Base-by-base conservation (phyloP, 1,139 yeast species). In the Kodamaea anthophila region DNA sequence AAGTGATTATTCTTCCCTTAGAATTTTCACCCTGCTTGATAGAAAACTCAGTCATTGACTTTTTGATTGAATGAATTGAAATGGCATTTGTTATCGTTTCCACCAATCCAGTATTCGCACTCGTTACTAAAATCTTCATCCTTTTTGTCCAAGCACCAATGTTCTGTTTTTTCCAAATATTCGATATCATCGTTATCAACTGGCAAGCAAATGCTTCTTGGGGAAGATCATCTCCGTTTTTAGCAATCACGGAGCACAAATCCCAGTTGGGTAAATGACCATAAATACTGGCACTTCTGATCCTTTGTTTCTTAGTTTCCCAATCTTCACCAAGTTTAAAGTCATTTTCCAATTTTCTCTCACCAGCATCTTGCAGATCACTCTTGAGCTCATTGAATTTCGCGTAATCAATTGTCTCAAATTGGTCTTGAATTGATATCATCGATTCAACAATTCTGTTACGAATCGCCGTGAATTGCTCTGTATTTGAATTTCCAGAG, bases 181-280 rank as follows among this genome's bases (percentile, higher is more conserved):
- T 76, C 0, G 94, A 80, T 55, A 88, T 84, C 25, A 94, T 79
- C 33, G 83, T 78, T 28, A 91, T 88, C 21, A 91, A 55, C 50
- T 91, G 98, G 42, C 96, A 87, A 0, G 98, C 98, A 64, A 91
- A 87, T 0, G 98, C 96, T 51, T 91, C 98, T 51, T 91, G 98
- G 13, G 96, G 84, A 31, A 91, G 56, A 53, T 91, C 98, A 46
- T 84, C 91, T 18, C 98, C 98, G 29, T 95, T 88, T 49, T 91
- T 91, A 6, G 91, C 96, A 49, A 91, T 91, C 3, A 88, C 96
- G 0, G 96, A 87, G 43, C 91, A 86, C 22, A 91, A 55, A 37
- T 91, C 97, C 98, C 98, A 91, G 51, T 86, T 84, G 19, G 79
- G 82, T 16, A 82, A 54, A 49, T 87, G 94, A 0, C 98, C 98